Conservation (phyloP, 805 yeast species). For the Torulaspora delbrueckii region DNA sequence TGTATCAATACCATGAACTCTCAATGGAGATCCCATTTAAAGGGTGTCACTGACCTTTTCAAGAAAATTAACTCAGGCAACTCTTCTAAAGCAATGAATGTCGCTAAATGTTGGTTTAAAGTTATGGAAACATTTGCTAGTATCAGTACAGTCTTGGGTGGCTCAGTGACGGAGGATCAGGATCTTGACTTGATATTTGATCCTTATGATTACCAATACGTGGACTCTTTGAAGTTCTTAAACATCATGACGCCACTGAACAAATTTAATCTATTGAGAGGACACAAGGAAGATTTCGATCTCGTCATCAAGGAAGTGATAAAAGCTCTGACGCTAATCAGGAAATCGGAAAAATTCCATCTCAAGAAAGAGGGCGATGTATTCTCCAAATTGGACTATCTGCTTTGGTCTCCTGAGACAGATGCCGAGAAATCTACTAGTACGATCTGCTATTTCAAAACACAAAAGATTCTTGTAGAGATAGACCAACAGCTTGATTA, state of each 20-base stretch:
- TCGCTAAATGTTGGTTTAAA: slow-evolving; percentile 37
- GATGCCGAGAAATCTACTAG: slow-evolving; percentile 16
- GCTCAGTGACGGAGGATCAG: slow-evolving; percentile 30
- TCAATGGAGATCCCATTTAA: slow-evolving; percentile 37
- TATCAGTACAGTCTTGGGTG: slow-evolving; percentile 36
- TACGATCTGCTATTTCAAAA: slow-evolving; percentile 30
- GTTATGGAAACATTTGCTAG: slow-evolving; percentile 38
- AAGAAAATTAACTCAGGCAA: slow-evolving; percentile 33
- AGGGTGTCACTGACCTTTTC: slow-evolving; percentile 36
- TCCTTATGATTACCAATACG: slow-evolving; percentile 34
- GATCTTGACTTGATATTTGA: slow-evolving; percentile 34
- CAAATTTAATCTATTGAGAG: slow-evolving; percentile 34
- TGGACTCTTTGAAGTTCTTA: slow-evolving; percentile 34
- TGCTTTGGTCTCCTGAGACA: slow-evolving; percentile 27
- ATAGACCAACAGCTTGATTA: slow-evolving; percentile 35
- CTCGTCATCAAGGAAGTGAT: slow-evolving; percentile 35
- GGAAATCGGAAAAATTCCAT: slow-evolving; percentile 23
- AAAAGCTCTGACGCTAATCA: slow-evolving; percentile 28
- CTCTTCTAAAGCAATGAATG: slow-evolving; percentile 35
- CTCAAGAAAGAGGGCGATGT: slow-evolving; percentile 20
- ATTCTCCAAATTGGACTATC: slow-evolving; percentile 27
- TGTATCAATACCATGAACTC: slow-evolving; percentile 37
- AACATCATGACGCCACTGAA: slow-evolving; percentile 36
- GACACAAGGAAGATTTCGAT: slow-evolving; percentile 37
- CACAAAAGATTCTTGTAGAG: slow-evolving; percentile 33